Conservation (phyloP, 371 early-diverging fungal genomes). For the Lichtheimia corymbifera region DNA sequence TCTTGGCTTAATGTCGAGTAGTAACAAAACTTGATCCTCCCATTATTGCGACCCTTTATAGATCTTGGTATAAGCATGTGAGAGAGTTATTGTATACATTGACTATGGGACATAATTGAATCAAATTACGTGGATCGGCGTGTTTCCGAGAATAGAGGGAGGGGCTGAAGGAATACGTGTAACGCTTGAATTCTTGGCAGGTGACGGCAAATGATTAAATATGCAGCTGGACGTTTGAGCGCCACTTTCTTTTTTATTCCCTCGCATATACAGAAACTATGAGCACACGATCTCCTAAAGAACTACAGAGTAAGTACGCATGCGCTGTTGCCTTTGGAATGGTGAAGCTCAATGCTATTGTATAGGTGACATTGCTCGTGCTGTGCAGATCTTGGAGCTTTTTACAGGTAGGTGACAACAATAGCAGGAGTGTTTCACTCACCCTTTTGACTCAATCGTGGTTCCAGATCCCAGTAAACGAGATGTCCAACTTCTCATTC, state of each 20-base stretch:
- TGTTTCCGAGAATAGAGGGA: too few relatives aligned
- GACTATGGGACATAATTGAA: background rate
- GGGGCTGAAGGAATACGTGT: too few relatives aligned
- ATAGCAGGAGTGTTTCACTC: too few relatives aligned
- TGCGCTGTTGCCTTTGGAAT: too few relatives aligned
- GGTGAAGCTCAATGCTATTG: too few relatives aligned
- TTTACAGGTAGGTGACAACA: slow-evolving; percentile 32
- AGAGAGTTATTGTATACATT: background rate
- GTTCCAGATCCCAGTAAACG: slow-evolving; percentile 18
- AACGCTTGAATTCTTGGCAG: too few relatives aligned
- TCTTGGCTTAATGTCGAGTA: too few relatives aligned
- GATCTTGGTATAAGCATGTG: too few relatives aligned
- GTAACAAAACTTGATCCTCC: too few relatives aligned
- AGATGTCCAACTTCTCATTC: slow-evolving; percentile 36
- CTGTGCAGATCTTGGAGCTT: slow-evolving; percentile 28
- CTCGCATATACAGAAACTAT: background rate
- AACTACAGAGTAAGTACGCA: slow-evolving; percentile 6
- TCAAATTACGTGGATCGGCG: background rate
- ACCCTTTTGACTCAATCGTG: background rate
- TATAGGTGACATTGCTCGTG: slow-evolving; percentile 36
- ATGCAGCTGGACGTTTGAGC: background rate
- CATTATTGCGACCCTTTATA: too few relatives aligned
- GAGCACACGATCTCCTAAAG: slow-evolving; percentile 6
- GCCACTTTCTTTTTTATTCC: background rate
- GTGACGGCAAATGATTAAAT: too few relatives aligned